Conservation (phyloP, 2,329 filamentous ascomycete species). For the Scedosporium aurantiacum region DNA sequence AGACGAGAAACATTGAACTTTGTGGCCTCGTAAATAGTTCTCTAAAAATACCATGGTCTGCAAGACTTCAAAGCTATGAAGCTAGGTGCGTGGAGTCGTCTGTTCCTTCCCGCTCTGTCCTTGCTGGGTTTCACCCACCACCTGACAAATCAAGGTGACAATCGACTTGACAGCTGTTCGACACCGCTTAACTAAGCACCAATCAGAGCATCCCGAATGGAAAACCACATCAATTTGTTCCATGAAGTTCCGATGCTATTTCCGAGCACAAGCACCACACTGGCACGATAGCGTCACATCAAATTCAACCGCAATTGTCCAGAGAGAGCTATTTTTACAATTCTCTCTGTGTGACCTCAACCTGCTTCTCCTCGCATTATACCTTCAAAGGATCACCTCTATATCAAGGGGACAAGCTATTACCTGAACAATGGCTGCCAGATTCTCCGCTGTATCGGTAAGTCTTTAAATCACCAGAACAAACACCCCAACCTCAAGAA, state of each 20-base stretch:
- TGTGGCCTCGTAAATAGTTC: no score
- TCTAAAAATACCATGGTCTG: no score
- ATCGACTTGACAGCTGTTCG: not conserved
- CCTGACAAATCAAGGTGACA: not conserved
- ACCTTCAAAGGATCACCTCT: no score
- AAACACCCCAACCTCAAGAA: not conserved
- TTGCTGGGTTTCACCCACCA: no score
- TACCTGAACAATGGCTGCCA: not conserved
- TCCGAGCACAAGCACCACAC: not conserved
- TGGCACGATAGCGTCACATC: not conserved
- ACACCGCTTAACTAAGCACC: not conserved
- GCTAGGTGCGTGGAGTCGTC: no score
- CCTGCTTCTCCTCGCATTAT: no score
- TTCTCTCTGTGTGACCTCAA: not conserved
- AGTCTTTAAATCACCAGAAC: not conserved
- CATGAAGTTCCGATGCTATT: not conserved
- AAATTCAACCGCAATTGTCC: not conserved
- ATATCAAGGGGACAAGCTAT: no score
- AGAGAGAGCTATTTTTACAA: not conserved
- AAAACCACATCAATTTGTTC: not conserved
- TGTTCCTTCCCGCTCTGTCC: no score
- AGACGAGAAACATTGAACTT: no score
- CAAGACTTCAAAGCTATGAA: no score
- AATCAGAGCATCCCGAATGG: not conserved
- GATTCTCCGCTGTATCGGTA: not conserved